Percentiles rank a stretch among this genome's conserved stretches.
These are phyloP conservation scores for Darksidea phi DNA, from an alignment of 495 filamentous ascomycete species.

Conservation along the genomic window DNA sequence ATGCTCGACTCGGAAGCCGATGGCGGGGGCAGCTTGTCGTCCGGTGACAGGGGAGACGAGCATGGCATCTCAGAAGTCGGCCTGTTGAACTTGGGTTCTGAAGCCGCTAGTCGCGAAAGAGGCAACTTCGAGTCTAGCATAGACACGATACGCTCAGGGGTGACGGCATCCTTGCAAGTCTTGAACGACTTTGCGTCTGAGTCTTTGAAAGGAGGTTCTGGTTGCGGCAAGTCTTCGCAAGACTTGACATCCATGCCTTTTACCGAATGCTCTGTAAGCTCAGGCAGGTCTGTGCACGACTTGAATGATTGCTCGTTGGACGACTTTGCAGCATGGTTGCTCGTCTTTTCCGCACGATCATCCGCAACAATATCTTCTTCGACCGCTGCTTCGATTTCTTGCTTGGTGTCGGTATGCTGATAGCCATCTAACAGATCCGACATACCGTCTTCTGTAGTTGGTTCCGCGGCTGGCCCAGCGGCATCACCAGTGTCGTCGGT, in stretches of 20 bases:
- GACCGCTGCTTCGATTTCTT: background rate
- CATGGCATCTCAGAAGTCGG: slow-evolving; percentile 19
- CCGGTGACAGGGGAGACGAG: slow-evolving; percentile 3
- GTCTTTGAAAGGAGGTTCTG: slow-evolving; percentile 15
- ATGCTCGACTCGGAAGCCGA: slow-evolving; percentile 21
- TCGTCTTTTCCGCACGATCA: slow-evolving; percentile 5
- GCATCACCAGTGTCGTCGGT: too few species aligned
- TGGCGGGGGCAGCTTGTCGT: slow-evolving; percentile 6
- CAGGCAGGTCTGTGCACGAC: slow-evolving; percentile 17
- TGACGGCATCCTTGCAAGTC: slow-evolving; percentile 24
- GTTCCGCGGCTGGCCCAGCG: background rate
- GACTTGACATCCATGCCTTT: slow-evolving; percentile 5
- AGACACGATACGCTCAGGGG: slow-evolving; percentile 23
- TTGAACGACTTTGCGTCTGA: slow-evolving; percentile 28
- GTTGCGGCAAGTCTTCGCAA: background rate
- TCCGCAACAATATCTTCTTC: background rate
- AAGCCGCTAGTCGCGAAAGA: background rate
- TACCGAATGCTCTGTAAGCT: background rate
- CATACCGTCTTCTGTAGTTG: slow-evolving; percentile 15
- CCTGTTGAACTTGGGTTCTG: slow-evolving; percentile 7
- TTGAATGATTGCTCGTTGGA: slow-evolving; percentile 33
- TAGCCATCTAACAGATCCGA: slow-evolving; percentile 25
- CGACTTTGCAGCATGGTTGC: slow-evolving; percentile 23
- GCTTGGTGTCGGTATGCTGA: slow-evolving; percentile 24
- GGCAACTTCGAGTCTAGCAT: slow-evolving; percentile 13